Percentiles rank a stretch among this genome's conserved stretches.
Conservation (phyloP, 805 yeast genomes). For the Hanseniaspora pseudoguilliermondii region DNA sequence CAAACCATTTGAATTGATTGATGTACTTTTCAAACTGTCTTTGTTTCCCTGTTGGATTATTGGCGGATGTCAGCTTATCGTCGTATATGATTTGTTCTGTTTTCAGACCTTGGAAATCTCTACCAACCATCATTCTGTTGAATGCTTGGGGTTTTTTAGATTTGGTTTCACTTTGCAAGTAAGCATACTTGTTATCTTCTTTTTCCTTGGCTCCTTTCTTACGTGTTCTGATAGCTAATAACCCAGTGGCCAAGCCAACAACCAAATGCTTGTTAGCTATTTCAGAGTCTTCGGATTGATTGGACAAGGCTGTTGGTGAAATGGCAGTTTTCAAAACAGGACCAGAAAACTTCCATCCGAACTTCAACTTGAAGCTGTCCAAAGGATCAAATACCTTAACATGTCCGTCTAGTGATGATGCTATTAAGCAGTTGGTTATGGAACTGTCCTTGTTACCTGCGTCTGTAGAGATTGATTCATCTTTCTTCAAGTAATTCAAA, state of each 20-base stretch:
- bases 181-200: background rate
- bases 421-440: slow-evolving; percentile 45
- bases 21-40: slow-evolving; percentile 73
- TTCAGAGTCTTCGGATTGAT: slow-evolving; percentile 8
- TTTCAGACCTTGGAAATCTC: slow-evolving; percentile 80
- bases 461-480: slow-evolving; percentile 16
- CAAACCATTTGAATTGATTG: slow-evolving; percentile 82
- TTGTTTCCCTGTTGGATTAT: slow-evolving; percentile 43
- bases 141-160: slow-evolving; percentile 42
- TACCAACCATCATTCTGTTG: slow-evolving; percentile 76
- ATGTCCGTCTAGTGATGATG: slow-evolving; percentile 94
- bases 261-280: slow-evolving; percentile 60
- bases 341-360: slow-evolving; percentile 95
- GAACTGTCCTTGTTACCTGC: slow-evolving; percentile 15
- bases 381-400: slow-evolving; percentile 82
- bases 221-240: slow-evolving; percentile 77
- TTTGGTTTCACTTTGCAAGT: background rate
- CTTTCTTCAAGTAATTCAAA: slow-evolving; percentile 30
- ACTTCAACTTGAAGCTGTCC: slow-evolving; percentile 73
- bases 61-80: slow-evolving; percentile 35
- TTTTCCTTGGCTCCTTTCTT: slow-evolving; percentile 44
- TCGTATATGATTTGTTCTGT: slow-evolving; percentile 54
- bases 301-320: slow-evolving; percentile 50
- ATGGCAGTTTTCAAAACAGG: slow-evolving; percentile 83
- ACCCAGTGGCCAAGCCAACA: slow-evolving; percentile 82